A percentile compares a stretch with the other conserved stretches of the same genome.
These are phyloP conservation scores for Trametes cinnabarina DNA, from an alignment of 768 basidiomycete species.

Conservation along the genomic window DNA sequence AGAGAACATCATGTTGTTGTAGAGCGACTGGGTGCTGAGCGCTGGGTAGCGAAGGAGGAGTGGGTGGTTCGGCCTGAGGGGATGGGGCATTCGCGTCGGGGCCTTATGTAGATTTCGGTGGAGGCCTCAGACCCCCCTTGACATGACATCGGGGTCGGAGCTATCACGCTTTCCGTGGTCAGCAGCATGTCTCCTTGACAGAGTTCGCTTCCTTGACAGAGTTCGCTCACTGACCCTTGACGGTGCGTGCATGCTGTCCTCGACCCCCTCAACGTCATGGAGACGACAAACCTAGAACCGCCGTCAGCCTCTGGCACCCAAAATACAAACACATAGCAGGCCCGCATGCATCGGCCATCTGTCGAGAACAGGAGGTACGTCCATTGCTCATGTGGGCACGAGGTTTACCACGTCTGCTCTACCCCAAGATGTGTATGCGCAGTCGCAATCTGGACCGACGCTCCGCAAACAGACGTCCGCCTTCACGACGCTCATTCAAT, in stretches of 20 bases:
- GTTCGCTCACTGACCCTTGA: no score
- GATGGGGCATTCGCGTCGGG: no score
- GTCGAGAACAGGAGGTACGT: no score
- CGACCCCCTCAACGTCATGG: not conserved
- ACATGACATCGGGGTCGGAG: not conserved
- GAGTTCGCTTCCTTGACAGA: not conserved
- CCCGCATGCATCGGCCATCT: not conserved
- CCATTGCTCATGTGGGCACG: no score
- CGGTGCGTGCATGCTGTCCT: no score
- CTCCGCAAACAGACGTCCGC: not conserved
- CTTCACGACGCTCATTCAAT: not conserved
- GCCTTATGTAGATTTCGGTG: not conserved
- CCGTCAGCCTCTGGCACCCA: not conserved
- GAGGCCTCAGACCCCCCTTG: not conserved
- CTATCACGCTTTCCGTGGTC: not conserved
- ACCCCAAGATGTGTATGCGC: not conserved
- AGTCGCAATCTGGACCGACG: not conserved
- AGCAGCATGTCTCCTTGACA: not conserved
- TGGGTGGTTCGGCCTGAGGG: not conserved
- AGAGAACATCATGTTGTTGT: conserved; percentile 14
- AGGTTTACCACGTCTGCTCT: not conserved
- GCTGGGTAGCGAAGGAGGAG: not conserved
- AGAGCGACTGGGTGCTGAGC: not conserved
- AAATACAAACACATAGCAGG: not conserved
- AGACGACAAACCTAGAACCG: not conserved